Evolutionary conservation across 2,329 filamentous ascomycete species (phyloP).

Genomic region (Talaromyces pinophilus): DNA sequence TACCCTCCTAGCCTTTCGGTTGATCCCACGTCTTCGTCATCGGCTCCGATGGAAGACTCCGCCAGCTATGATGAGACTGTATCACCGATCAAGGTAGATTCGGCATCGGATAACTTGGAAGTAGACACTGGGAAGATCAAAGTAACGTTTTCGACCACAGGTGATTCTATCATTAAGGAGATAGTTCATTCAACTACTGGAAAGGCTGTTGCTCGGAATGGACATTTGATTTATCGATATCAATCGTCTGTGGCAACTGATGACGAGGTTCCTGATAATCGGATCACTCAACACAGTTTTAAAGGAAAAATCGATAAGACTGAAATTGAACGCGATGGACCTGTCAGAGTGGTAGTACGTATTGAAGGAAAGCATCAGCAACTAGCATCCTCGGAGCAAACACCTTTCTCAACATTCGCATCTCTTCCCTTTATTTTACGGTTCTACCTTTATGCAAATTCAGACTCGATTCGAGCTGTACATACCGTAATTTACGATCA

Average conservation of each 20-base stretch:
- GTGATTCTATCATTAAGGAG: slow-evolving; percentile 42
- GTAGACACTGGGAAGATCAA: slow-evolving; percentile 51
- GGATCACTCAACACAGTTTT: slow-evolving; percentile 39
- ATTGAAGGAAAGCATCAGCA: slow-evolving; percentile 44
- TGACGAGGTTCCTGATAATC: slow-evolving; percentile 31
- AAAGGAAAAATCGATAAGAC: slow-evolving; percentile 55
- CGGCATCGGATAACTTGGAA: slow-evolving; percentile 33
- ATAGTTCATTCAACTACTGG: slow-evolving; percentile 45
- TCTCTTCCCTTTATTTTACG: slow-evolving; percentile 60
- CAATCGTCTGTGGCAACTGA: slow-evolving; percentile 52
- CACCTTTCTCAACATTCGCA: neutral
- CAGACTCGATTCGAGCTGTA: slow-evolving; percentile 56
- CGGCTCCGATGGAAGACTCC: slow-evolving; percentile 23
- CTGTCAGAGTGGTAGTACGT: slow-evolving; percentile 52
- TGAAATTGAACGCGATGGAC: slow-evolving; percentile 48
- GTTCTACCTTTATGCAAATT: slow-evolving; percentile 62
- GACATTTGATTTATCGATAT: slow-evolving; percentile 56
- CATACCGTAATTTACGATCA: slow-evolving; percentile 61
- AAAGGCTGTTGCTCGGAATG: slow-evolving; percentile 47
- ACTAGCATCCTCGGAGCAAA: slow-evolving; percentile 26
- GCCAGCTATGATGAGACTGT: neutral
- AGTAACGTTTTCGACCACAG: slow-evolving; percentile 48
- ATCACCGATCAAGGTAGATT: neutral
- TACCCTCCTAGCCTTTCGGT: slow-evolving; percentile 47
- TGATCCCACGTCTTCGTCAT: slow-evolving; percentile 32